Evolutionary conservation across 2,329 filamentous ascomycete species (phyloP).

Genomic region (Microthyrium microscopicum): DNA sequence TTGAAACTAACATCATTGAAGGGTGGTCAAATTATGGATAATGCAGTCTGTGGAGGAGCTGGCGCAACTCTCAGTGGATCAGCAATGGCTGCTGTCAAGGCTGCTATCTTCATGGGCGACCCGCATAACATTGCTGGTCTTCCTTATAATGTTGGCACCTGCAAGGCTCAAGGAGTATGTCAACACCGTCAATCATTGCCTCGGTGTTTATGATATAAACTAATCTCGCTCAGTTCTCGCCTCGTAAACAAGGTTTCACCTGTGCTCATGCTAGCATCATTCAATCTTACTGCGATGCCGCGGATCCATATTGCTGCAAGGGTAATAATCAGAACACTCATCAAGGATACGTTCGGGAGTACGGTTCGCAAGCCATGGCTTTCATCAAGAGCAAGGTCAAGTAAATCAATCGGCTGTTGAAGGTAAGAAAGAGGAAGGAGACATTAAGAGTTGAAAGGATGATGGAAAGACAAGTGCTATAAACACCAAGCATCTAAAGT

Average conservation of each 20-base stretch:
- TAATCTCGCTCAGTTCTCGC: constrained; percentile 34
- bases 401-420: no score
- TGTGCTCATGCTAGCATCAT: constrained; percentile 40
- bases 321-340: constrained; percentile 44
- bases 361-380: constrained; percentile 39
- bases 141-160: constrained; percentile 45
- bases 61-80: constrained; percentile 29
- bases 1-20: constrained; percentile 13
- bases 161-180: constrained; percentile 40
- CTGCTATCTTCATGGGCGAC: constrained; percentile 48
- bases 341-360: constrained; percentile 44
- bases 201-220: constrained; percentile 1
- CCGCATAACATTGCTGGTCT: constrained; percentile 40
- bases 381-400: constrained; percentile 41
- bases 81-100: constrained; percentile 41
- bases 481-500: no score
- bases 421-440: no score
- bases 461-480: no score
- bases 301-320: constrained; percentile 51
- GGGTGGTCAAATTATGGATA: constrained; percentile 47
- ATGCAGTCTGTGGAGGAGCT: constrained; percentile 41
- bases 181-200: not conserved
- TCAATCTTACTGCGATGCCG: constrained; percentile 47
- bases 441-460: no score
- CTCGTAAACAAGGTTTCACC: constrained; percentile 38